phyloP scores from a whole-genome alignment of 2,329 filamentous ascomycete species.

The Verticillium albo-atrum region DNA sequence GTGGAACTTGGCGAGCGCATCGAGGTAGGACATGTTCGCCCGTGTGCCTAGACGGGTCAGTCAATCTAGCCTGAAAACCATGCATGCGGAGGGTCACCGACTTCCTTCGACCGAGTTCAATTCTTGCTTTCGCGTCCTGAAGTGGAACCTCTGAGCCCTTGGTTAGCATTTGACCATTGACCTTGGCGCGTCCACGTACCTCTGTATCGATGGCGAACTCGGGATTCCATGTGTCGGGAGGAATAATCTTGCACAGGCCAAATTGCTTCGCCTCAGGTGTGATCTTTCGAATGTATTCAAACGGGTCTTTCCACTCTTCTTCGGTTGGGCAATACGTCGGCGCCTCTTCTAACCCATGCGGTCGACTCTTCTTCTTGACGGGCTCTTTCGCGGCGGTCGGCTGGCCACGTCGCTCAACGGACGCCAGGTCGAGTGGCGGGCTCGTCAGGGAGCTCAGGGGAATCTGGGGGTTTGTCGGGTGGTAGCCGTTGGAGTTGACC shows the following conservation, averaged over 20 bases:
- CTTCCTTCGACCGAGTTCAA: constrained; percentile 98
- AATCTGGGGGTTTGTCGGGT: constrained; percentile 43
- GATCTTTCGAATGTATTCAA: constrained; percentile 92
- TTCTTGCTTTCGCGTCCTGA: constrained; percentile 92
- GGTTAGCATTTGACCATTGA: constrained; percentile 1
- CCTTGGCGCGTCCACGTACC: constrained; percentile 41
- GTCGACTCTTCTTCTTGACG: constrained; percentile 70
- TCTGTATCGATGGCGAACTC: constrained; percentile 95
- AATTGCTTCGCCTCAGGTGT: constrained; percentile 79
- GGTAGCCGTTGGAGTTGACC: constrained; percentile 49
- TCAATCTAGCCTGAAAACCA: neutral
- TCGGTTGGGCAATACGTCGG: constrained; percentile 86
- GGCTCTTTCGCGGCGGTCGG: constrained; percentile 71
- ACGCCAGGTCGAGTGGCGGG: constrained; percentile 72
- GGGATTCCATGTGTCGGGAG: constrained; percentile 90
- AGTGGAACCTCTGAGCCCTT: constrained; percentile 77
- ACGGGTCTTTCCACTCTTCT: constrained; percentile 91
- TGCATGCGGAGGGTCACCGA: constrained; percentile 40
- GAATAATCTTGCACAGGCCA: constrained; percentile 93
- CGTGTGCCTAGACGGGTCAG: constrained; percentile 67
- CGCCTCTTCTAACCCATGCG: constrained; percentile 82
- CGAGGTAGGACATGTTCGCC: constrained; percentile 92
- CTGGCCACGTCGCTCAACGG: constrained; percentile 87
- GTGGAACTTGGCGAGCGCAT: constrained; percentile 93
- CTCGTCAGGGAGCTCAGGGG: constrained; percentile 54